Conservation (phyloP, 768 basidiomycete species). For the Cystobasidium ongulense region DNA sequence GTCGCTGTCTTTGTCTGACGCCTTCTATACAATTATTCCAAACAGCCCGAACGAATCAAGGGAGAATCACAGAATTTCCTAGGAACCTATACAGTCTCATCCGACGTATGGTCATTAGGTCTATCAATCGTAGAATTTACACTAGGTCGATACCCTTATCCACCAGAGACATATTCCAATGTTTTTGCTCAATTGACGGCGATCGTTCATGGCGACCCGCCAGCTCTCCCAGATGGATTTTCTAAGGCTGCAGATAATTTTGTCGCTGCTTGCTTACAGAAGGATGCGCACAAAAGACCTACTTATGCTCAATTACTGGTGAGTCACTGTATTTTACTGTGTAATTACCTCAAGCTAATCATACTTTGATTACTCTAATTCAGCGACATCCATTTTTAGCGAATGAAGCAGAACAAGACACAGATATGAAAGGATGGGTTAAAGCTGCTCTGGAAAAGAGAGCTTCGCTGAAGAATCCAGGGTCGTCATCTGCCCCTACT, state of each 20-base stretch:
- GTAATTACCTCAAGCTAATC: background rate
- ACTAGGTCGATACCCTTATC: conserved; percentile 81
- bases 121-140: conserved; percentile 88
- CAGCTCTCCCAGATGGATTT: conserved; percentile 67
- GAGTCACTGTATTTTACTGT: conserved; percentile 40
- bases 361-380: background rate
- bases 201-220: conserved; percentile 90
- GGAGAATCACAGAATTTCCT: conserved; percentile 80
- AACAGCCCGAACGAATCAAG: conserved; percentile 86
- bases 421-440: conserved; percentile 84
- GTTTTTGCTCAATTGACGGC: conserved; percentile 95
- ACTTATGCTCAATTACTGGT: conserved; percentile 75
- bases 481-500: background rate
- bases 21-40: too few species aligned
- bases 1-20: conserved; percentile 12
- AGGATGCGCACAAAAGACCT: conserved; percentile 68
- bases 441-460: conserved; percentile 42
- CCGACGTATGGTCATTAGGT: conserved; percentile 96
- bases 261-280: conserved; percentile 69
- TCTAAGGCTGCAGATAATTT: conserved; percentile 68
- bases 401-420: conserved; percentile 55
- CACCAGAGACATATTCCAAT: conserved; percentile 92
- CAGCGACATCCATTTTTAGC: conserved; percentile 73
- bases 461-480: background rate
- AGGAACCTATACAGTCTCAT: conserved; percentile 87